phyloP scores from a whole-genome alignment of 1,284 basidiomycete genomes.

The Malassezia cuniculi region DNA sequence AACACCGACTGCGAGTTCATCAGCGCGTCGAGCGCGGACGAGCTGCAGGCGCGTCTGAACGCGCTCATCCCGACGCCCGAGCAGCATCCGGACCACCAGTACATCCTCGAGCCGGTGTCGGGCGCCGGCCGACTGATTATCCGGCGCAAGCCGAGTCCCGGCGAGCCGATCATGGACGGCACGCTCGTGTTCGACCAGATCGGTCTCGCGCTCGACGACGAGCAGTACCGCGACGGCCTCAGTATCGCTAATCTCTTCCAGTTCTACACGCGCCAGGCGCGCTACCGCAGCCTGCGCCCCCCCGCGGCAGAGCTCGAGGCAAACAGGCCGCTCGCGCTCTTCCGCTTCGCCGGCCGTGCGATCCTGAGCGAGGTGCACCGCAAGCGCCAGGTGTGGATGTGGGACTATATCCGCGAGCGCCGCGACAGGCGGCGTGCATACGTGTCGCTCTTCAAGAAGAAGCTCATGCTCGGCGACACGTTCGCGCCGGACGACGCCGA shows the following conservation, averaged over 20 bases:
- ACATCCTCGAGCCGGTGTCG: slow-evolving; percentile 86
- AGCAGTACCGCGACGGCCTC: slow-evolving; percentile 89
- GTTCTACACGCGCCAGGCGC: slow-evolving; percentile 78
- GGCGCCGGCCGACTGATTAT: slow-evolving; percentile 81
- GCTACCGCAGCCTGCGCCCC: slow-evolving; percentile 56
- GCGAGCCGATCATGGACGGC: slow-evolving; percentile 65
- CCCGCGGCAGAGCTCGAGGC: slow-evolving; percentile 53
- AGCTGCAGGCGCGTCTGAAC: slow-evolving; percentile 66
- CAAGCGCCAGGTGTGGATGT: slow-evolving; percentile 72
- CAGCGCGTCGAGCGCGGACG: slow-evolving; percentile 53
- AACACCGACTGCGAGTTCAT: slow-evolving; percentile 82
- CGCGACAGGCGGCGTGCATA: slow-evolving; percentile 73
- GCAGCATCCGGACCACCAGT: slow-evolving; percentile 58
- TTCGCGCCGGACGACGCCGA: not conserved
- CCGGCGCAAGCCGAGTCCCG: slow-evolving; percentile 59
- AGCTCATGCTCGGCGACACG: slow-evolving; percentile 7
- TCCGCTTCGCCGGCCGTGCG: slow-evolving; percentile 68
- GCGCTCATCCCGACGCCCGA: slow-evolving; percentile 51
- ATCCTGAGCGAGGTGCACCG: slow-evolving; percentile 79
- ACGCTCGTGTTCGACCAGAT: slow-evolving; percentile 88
- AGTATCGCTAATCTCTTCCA: slow-evolving; percentile 94
- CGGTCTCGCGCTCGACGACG: slow-evolving; percentile 77
- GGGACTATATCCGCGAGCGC: slow-evolving; percentile 77
- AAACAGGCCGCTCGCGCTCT: slow-evolving; percentile 60
- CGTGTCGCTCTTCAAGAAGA: slow-evolving; percentile 69